These are phyloP conservation scores for Eremochloa ophiuroides DNA, from an alignment of 176 grass and related monocot species.

Conservation along the genomic window DNA sequence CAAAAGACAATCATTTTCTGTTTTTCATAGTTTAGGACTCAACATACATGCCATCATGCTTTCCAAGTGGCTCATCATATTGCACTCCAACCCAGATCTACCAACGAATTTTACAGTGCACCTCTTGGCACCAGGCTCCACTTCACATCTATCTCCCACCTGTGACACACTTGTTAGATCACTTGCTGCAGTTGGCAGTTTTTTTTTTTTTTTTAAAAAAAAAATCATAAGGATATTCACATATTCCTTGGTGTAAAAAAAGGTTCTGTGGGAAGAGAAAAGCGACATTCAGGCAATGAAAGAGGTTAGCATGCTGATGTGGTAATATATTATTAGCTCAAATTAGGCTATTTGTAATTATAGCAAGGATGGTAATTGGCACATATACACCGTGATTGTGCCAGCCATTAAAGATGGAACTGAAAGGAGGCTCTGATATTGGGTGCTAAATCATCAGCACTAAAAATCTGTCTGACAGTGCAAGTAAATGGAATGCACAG, in stretches of 20 bases:
- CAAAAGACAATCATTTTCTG: not conserved
- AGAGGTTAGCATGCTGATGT: not conserved
- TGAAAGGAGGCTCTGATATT: not conserved
- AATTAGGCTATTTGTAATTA: not conserved
- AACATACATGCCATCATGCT: constrained; percentile 94
- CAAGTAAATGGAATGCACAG: not conserved
- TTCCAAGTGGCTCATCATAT: constrained; percentile 95
- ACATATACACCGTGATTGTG: not conserved
- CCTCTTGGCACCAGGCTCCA: constrained; percentile 87
- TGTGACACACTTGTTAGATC: constrained; percentile 28
- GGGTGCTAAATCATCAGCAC: not conserved
- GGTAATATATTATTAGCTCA: not conserved
- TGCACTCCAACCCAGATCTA: constrained; percentile 85
- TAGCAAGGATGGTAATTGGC: not conserved
- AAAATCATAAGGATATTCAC: not conserved
- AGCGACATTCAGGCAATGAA: not conserved
- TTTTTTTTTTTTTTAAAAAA: too few species aligned
- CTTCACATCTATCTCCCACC: constrained; percentile 91
- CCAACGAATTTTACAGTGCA: constrained; percentile 81
- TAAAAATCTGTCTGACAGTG: too few species aligned
- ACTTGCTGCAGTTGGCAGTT: not conserved
- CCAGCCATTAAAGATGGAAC: not conserved
- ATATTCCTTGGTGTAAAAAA: too few species aligned
- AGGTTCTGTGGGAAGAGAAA: too few species aligned
- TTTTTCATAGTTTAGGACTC: constrained; percentile 6